Percentiles rank a stretch among this genome's conserved stretches.
These are phyloP conservation scores for Coniferiporia sulphurascens DNA, from an alignment of 1,284 basidiomycete species.

Conservation along the genomic window DNA sequence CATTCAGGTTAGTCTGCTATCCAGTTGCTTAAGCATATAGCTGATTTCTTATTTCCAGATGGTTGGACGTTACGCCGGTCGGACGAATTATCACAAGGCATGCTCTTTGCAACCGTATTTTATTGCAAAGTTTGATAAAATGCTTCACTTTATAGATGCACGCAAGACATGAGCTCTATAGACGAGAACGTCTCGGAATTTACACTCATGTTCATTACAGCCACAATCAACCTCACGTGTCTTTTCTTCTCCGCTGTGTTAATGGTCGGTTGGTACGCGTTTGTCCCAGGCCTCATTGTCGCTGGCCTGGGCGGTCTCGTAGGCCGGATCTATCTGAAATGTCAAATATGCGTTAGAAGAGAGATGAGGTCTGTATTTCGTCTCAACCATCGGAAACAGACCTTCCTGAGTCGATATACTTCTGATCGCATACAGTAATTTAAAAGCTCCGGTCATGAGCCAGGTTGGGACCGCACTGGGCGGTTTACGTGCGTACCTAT, in stretches of 20 bases:
- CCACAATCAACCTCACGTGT: slow-evolving; percentile 3
- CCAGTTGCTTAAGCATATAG: not conserved
- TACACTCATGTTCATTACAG: slow-evolving; percentile 18
- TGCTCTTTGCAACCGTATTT: slow-evolving; percentile 27
- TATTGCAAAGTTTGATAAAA: not conserved
- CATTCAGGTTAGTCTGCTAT: slow-evolving; percentile 26
- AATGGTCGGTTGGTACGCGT: slow-evolving; percentile 11
- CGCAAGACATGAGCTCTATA: slow-evolving; percentile 37
- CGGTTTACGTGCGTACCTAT: slow-evolving; percentile 27
- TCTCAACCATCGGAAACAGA: not conserved
- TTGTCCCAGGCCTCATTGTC: slow-evolving; percentile 18
- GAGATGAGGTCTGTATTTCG: slow-evolving; percentile 28
- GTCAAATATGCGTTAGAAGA: slow-evolving; percentile 13
- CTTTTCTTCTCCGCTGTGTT: not conserved
- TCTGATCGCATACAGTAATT: slow-evolving; percentile 35
- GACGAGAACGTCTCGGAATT: slow-evolving; percentile 28
- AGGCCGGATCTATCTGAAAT: slow-evolving; percentile 26
- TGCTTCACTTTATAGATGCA: slow-evolving; percentile 26
- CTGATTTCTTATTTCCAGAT: slow-evolving; percentile 19
- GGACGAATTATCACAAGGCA: slow-evolving; percentile 36
- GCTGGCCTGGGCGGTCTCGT: slow-evolving; percentile 13
- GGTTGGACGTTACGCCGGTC: slow-evolving; percentile 38
- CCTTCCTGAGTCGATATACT: slow-evolving; percentile 3
- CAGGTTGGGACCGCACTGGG: slow-evolving; percentile 38
- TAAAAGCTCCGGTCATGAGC: slow-evolving; percentile 38